phyloP scores from a whole-genome alignment of 116 monocot species.

The Cymodocea nodosa region DNA sequence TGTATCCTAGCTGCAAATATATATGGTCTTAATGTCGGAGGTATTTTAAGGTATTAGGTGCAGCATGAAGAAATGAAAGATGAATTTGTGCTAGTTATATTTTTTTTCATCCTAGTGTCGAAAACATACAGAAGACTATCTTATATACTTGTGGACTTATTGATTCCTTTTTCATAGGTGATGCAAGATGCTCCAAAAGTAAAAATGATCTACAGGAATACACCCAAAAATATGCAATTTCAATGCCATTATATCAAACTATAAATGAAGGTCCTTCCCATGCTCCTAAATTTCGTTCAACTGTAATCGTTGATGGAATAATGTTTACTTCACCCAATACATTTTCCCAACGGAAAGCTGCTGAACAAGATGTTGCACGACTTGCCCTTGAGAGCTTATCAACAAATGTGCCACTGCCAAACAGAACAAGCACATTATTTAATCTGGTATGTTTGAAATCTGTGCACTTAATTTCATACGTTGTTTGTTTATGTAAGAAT shows the following conservation, averaged over 20 bases:
- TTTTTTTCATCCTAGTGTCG: too few species aligned
- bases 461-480: background rate
- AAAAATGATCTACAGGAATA: conserved; percentile 51
- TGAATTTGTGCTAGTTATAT: too few species aligned
- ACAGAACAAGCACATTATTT: conserved; percentile 14
- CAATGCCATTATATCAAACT: conserved; percentile 38
- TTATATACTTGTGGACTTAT: background rate
- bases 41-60: too few species aligned
- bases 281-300: conserved; percentile 33
- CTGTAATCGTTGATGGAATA: conserved; percentile 34
- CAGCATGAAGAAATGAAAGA: too few species aligned
- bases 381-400: conserved; percentile 36
- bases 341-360: conserved; percentile 40
- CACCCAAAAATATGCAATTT: conserved; percentile 23
- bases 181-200: background rate
- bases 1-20: too few species aligned
- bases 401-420: conserved; percentile 4
- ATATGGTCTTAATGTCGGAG: too few species aligned
- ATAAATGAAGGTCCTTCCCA: conserved; percentile 33
- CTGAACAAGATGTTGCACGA: conserved; percentile 58
- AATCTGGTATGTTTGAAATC: conserved; percentile 10
- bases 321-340: conserved; percentile 22
- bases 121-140: too few species aligned
- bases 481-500: too few species aligned
- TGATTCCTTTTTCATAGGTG: background rate